Percentiles rank a stretch among this genome's conserved stretches.
These are phyloP conservation scores for Acanthochlamys bracteata DNA, from an alignment of 106 monocot species.

Conservation along the genomic window DNA sequence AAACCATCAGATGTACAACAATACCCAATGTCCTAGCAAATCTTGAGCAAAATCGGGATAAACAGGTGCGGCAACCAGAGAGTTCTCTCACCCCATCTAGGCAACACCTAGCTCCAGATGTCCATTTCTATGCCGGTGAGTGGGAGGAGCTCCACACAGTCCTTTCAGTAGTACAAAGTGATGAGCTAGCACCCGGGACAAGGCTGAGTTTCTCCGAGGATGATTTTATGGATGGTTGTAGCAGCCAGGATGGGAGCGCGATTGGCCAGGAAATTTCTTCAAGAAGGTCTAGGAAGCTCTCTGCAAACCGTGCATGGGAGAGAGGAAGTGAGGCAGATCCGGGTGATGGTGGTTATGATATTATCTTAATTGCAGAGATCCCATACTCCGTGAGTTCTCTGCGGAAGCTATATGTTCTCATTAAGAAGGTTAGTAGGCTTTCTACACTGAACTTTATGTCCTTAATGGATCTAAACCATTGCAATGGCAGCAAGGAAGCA, in stretches of 20 bases:
- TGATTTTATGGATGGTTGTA: conserved; percentile 61
- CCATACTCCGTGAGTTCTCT: conserved; percentile 46
- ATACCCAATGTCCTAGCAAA: conserved; percentile 82
- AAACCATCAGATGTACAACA: conserved; percentile 70
- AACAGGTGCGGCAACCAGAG: conserved; percentile 54
- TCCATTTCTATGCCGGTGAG: conserved; percentile 81
- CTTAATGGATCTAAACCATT: no score
- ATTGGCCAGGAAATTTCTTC: conserved; percentile 35
- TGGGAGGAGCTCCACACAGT: conserved; percentile 77
- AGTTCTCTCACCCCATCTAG: conserved; percentile 72
- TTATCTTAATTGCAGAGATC: conserved; percentile 63
- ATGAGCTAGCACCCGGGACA: conserved; percentile 19
- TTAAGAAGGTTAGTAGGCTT: conserved; percentile 65
- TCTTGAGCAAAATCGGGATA: conserved; percentile 68
- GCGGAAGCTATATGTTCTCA: conserved; percentile 57
- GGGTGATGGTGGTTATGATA: conserved; percentile 74
- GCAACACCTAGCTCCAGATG: conserved; percentile 49
- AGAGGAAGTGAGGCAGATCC: conserved; percentile 58
- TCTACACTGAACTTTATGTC: no score
- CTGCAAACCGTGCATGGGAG: conserved; percentile 91
- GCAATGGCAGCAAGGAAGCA: no score
- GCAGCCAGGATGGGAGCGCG: conserved; percentile 69
- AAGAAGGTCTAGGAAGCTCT: conserved; percentile 69
- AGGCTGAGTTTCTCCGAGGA: conserved; percentile 77
- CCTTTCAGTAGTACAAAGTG: conserved; percentile 48